Percentiles rank a stretch among this genome's conserved stretches.
Conservation (phyloP, 495 filamentous ascomycete species). For the Pyrenula massariospora region DNA sequence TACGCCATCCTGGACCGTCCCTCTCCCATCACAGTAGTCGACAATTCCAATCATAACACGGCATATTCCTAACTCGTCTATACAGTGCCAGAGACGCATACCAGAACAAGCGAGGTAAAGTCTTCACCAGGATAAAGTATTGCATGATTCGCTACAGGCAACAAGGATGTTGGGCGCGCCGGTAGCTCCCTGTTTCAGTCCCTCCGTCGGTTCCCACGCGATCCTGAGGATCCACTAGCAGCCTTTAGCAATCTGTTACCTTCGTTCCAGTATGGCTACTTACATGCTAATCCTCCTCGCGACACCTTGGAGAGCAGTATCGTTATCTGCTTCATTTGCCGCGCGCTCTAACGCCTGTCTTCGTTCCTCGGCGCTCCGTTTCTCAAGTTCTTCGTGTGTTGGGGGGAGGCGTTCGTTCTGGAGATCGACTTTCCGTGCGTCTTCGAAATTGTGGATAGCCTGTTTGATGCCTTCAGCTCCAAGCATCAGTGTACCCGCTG, state of each 20-base stretch:
- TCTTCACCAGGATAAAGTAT: not conserved
- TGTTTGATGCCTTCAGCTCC: conserved; percentile 98
- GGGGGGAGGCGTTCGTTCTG: conserved; percentile 94
- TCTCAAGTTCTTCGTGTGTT: conserved; percentile 78
- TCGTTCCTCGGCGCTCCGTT: conserved; percentile 65
- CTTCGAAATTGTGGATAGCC: conserved; percentile 94
- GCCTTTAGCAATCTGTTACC: not conserved
- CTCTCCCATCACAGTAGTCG: not conserved
- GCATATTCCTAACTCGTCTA: not conserved
- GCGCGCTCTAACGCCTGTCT: conserved; percentile 76
- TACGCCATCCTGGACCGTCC: not conserved
- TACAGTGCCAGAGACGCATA: not conserved
- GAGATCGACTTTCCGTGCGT: conserved; percentile 93
- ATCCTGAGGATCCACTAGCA: not conserved
- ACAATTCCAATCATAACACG: not conserved
- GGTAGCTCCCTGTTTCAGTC: not conserved
- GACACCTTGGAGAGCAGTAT: conserved; percentile 69
- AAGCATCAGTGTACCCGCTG: conserved; percentile 93
- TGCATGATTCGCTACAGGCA: not conserved
- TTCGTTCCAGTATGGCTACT: conserved; percentile 26
- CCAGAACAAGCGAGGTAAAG: not conserved
- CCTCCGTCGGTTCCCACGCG: not conserved
- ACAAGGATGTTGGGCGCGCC: too few relatives aligned
- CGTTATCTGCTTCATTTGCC: conserved; percentile 78
- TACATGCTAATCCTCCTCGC: conserved; percentile 93